phyloP scores from a whole-genome alignment of 2,329 filamentous ascomycete species.

The Clonostachys chloroleuca region DNA sequence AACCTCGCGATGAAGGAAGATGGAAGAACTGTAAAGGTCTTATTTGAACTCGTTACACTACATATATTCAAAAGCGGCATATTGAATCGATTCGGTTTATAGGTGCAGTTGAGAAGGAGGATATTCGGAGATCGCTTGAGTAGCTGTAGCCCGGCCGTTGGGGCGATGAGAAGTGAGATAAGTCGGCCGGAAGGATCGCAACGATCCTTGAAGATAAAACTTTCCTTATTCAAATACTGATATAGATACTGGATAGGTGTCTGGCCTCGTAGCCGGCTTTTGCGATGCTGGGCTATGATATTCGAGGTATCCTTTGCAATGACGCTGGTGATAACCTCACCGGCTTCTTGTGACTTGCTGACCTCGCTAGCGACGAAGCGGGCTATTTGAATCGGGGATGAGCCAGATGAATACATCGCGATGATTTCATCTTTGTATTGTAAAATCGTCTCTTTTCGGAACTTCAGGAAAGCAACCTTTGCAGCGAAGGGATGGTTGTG shows the following conservation, averaged over 20 bases:
- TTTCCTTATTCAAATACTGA: not conserved
- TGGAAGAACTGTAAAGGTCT: not conserved
- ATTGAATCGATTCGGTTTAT: not conserved
- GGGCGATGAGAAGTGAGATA: not conserved
- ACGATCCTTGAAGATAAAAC: not conserved
- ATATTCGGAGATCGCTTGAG: not conserved
- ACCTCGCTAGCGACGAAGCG: not conserved
- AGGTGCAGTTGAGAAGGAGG: not conserved
- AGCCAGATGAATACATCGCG: too few species aligned
- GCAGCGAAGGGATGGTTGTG: too few species aligned
- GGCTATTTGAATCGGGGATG: too few species aligned
- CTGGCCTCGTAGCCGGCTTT: not conserved
- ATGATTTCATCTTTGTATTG: not conserved
- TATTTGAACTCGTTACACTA: not conserved
- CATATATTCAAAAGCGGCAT: not conserved
- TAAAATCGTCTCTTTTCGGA: not conserved
- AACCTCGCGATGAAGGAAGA: not conserved
- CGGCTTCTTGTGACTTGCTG: not conserved
- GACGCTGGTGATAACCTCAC: not conserved
- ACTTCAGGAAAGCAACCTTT: too few species aligned
- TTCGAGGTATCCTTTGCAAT: not conserved
- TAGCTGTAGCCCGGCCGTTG: not conserved
- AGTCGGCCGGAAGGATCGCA: not conserved
- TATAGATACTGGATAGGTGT: not conserved
- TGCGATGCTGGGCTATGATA: not conserved